Conservation (phyloP, 495 filamentous ascomycete genomes). For the Penicillium atrosanguineum region DNA sequence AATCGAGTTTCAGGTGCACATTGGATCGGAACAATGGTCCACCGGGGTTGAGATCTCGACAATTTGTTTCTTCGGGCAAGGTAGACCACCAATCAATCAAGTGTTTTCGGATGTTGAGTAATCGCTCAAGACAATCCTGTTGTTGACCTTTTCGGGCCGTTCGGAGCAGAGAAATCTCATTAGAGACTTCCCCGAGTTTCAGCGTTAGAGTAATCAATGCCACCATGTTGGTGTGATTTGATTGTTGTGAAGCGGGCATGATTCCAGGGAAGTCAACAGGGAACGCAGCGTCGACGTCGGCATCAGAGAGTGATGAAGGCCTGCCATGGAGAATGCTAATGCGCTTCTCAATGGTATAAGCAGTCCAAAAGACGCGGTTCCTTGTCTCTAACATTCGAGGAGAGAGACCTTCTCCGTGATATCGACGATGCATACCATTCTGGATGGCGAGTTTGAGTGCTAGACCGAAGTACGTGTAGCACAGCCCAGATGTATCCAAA, state of each 20-base stretch:
- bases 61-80: slow-evolving; percentile 44
- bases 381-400: slow-evolving; percentile 43
- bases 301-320: slow-evolving; percentile 42
- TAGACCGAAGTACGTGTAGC: slow-evolving; percentile 51
- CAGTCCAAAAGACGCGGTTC: slow-evolving; percentile 53
- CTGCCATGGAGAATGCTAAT: slow-evolving; percentile 49
- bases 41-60: slow-evolving; percentile 38
- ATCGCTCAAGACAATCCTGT: slow-evolving; percentile 42
- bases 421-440: slow-evolving; percentile 54
- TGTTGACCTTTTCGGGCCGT: slow-evolving; percentile 41
- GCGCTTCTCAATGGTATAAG: slow-evolving; percentile 51
- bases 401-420: slow-evolving; percentile 44
- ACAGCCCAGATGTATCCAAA: slow-evolving; percentile 48
- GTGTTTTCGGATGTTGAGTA: slow-evolving; percentile 40
- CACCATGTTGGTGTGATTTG: slow-evolving; percentile 48
- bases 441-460: slow-evolving; percentile 52
- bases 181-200: slow-evolving; percentile 43
- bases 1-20: slow-evolving; percentile 50
- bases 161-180: slow-evolving; percentile 42
- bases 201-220: slow-evolving; percentile 45
- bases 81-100: slow-evolving; percentile 50
- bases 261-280: slow-evolving; percentile 45
- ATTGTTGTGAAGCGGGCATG: slow-evolving; percentile 32
- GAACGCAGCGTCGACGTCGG: slow-evolving; percentile 47
- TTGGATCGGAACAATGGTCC: slow-evolving; percentile 46